Evolutionary conservation across 2,329 filamentous ascomycete species (phyloP), one percentile per base, ranked within the genome.

Genomic region (Talaromyces piceae): DNA sequence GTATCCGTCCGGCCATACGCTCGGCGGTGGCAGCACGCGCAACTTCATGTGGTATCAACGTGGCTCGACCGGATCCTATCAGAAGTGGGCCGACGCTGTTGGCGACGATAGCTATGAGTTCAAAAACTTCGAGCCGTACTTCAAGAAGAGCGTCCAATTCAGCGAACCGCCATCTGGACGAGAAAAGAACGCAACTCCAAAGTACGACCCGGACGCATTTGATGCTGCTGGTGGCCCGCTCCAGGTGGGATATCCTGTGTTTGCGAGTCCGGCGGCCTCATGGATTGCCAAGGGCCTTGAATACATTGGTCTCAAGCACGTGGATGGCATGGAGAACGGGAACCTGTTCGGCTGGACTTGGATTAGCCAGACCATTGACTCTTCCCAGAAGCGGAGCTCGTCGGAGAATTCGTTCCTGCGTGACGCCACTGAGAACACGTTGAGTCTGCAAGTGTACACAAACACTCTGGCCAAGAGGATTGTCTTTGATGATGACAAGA

Each of bases 1-100:
- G 43, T 65, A 62, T 54, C 47, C 60, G 0, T 57, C 58, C 4
- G 63, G 61, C 1, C 65, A 64, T 48, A 58, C 57, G 37, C 20
- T 50, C 8, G 48, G 48, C 7, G 48, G 53, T 13, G 27, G 23
- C 8, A 30, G 31, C 61, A 22, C 58, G 53, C 41, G 57, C 3
- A 63, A 63, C 26, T 60, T 54, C 41, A 58, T 64, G 59, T 20
- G 57, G 1, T 59, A 64, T 37, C 59, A 61, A 4, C 54, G 63
- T 26, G 59, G 60, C 5, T 68, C 66, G 3, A 55, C 51, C 45
- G 64, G 56, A 5, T 57, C 61, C 11, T 60, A 66, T 47, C 57
- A 65, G 47, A 49, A 45, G 41, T 71, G 68, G 68, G 67, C 67
- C 0, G 59, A 70, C 43, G 54, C 60, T 28, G 65, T 70, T 4